Evolutionary conservation across 192 early-diverging fungal genomes (phyloP), one percentile per base, ranked within the genome.

Genomic region (Obelidium mucronatum): DNA sequence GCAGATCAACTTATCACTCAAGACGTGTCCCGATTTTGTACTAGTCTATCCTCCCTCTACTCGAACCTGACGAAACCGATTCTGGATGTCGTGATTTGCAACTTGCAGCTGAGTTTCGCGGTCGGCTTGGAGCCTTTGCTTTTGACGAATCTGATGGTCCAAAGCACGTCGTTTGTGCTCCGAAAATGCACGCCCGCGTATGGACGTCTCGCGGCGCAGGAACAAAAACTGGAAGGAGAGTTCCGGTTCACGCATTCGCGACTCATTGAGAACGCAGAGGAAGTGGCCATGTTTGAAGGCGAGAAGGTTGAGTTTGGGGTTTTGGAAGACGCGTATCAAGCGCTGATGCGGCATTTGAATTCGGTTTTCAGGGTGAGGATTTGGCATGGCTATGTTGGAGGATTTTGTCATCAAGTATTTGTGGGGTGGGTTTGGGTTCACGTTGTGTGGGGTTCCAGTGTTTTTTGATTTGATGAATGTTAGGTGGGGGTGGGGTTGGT

Each of bases 351-450:
- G 52, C 97, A 99, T 78, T 87, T 98, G 78, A 94, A 94, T 78
- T 88, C 88, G 59, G 89, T 96, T 39, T 95, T 93, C 84, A 90
- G 89, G 26, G 86, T 93, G 72, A 91, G 94, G 48, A 92, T 99
- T 65, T 92, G 92, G 80, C 93, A 98, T 79, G 88, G 92, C n/a
- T 30, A 97, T 98, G 95, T 82, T 97, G 56, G 97, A 98, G 81
- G 96, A 98, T 82, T 98, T 97, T 86, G 87, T 98, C 31, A 94
- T 99, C 83, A 99, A 99, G 81, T 99, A 99, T 84, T 93, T 95
- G 67, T 98, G 97, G 97, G 94, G 95, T 73, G 96, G 95, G 1
- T 90, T 91, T 67, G 96, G 96, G 40, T 84, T 96, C 61, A 82
- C 92, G 11, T 84, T 97, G 19, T 96, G 94, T 74, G 91, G 94